Conservation (phyloP, 1,139 yeast genomes). For the Candida smagusa region DNA sequence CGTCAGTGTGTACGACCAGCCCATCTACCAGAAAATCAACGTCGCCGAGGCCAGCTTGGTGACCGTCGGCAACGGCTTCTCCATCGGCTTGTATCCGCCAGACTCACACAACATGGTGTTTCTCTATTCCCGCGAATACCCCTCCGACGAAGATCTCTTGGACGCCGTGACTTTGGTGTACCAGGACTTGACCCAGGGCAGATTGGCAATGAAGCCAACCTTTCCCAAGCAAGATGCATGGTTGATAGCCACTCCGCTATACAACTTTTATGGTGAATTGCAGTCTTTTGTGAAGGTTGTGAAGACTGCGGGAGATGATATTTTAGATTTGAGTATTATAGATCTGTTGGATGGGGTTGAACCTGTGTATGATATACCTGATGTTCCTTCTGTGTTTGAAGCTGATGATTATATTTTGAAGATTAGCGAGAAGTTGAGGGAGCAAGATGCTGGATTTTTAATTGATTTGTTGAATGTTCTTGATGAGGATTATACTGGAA, state of each 20-base stretch:
- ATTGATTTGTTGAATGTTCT: not conserved
- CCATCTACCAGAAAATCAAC: constrained; percentile 19
- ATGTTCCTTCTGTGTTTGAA: no score
- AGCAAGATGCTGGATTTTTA: not conserved
- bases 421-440: not conserved
- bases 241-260: constrained; percentile 36
- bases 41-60: constrained; percentile 22
- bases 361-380: no score
- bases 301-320: constrained; percentile 6
- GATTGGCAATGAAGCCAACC: constrained; percentile 10
- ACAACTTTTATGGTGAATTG: constrained; percentile 32
- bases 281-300: constrained; percentile 17
- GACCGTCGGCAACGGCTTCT: constrained; percentile 35
- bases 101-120: constrained; percentile 13
- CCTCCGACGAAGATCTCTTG: constrained; percentile 15
- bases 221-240: constrained; percentile 35
- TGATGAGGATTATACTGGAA: no score
- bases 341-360: no score
- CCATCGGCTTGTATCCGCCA: constrained; percentile 22
- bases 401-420: not conserved
- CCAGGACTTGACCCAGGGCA: constrained; percentile 21
- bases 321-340: constrained; percentile 7
- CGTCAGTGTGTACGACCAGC: not conserved
- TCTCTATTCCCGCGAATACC: constrained; percentile 21
- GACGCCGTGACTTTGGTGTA: constrained; percentile 17